A percentile compares a stretch with the other conserved stretches of the same genome.
Evolutionary conservation across 2,329 filamentous ascomycete species (phyloP).

Genomic region (Aspergillus tamarii): DNA sequence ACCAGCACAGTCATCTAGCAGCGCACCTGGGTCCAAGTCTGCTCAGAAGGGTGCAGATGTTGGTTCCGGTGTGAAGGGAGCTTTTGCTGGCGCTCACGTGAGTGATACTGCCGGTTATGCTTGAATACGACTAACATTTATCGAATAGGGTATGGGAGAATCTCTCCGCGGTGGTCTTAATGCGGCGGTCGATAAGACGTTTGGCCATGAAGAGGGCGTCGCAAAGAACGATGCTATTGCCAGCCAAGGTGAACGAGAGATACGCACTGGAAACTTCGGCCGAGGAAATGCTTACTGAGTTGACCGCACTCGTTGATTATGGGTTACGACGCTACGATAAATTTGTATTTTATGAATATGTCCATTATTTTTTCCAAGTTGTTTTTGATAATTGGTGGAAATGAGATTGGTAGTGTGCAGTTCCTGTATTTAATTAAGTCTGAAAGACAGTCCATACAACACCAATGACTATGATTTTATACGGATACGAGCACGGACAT

Average conservation of each 20-base stretch:
- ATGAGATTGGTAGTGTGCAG: neutral
- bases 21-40: slow-evolving; percentile 13
- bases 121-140: neutral
- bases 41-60: slow-evolving; percentile 24
- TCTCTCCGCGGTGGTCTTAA: slow-evolving; percentile 42
- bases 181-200: slow-evolving; percentile 43
- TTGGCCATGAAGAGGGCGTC: slow-evolving; percentile 40
- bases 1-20: slow-evolving; percentile 18
- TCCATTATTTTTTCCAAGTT: neutral
- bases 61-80: slow-evolving; percentile 30
- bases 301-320: neutral
- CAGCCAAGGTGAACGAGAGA: slow-evolving; percentile 38
- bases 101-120: slow-evolving; percentile 18
- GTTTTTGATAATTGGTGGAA: neutral
- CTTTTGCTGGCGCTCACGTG: slow-evolving; percentile 40
- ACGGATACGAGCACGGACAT: neutral
- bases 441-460: neutral
- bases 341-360: neutral
- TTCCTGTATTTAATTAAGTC: neutral
- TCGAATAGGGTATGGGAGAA: slow-evolving; percentile 43
- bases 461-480: neutral
- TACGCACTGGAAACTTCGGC: slow-evolving; percentile 33
- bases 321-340: neutral
- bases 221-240: slow-evolving; percentile 42
- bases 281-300: neutral